These are phyloP conservation scores for Aspergillus neotritici DNA, from an alignment of 2,329 filamentous ascomycete genomes.

Conservation along the genomic window DNA sequence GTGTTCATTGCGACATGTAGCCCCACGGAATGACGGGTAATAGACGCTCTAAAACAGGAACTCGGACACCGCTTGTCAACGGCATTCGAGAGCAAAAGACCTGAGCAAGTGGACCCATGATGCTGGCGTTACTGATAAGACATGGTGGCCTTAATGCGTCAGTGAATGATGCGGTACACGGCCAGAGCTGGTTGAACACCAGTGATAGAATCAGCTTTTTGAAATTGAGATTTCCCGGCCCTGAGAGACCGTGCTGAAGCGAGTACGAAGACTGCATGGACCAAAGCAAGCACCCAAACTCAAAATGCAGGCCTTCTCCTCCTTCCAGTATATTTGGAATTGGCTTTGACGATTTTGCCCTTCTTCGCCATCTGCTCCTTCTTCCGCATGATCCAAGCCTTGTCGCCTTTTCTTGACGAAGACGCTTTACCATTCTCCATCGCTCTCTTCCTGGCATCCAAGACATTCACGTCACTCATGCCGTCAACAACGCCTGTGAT, in stretches of 20 bases:
- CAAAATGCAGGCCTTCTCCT: slow-evolving; percentile 77
- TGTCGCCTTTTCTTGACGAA: slow-evolving; percentile 43
- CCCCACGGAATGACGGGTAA: neutral
- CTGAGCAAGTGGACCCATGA: no score
- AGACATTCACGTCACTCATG: slow-evolving; percentile 80
- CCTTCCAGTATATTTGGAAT: slow-evolving; percentile 87
- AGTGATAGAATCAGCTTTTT: neutral
- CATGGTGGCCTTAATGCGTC: no score
- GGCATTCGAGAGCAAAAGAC: no score
- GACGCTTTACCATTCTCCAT: slow-evolving; percentile 38
- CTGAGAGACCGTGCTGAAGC: no score
- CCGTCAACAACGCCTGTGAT: slow-evolving; percentile 86
- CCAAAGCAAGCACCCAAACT: slow-evolving; percentile 7
- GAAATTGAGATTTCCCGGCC: no score
- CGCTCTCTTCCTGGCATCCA: slow-evolving; percentile 59
- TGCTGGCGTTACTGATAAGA: no score
- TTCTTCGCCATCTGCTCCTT: slow-evolving; percentile 93
- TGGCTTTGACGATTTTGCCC: slow-evolving; percentile 88
- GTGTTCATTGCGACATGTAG: neutral
- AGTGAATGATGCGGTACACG: neutral
- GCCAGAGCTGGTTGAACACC: neutral
- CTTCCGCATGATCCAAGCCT: slow-evolving; percentile 52
- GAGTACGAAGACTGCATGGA: no score
- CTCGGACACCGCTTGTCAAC: no score
- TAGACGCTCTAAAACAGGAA: no score